Evolutionary conservation across 2,329 filamentous ascomycete genomes (phyloP), one percentile per base, ranked within the genome.

Genomic region (Zasmidium angulare): DNA sequence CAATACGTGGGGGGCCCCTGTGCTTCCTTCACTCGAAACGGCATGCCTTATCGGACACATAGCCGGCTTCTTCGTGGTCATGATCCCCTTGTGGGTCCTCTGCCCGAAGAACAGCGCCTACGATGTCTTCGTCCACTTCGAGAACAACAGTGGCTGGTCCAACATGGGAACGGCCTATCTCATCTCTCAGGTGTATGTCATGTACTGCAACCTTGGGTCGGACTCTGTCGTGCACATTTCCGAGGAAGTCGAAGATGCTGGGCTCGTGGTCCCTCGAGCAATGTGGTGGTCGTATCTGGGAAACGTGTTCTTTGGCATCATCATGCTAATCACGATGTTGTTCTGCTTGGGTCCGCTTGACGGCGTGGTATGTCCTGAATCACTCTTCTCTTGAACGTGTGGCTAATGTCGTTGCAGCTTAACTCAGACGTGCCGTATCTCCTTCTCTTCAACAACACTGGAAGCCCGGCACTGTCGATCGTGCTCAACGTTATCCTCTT

Each of bases 21-120:
- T 78, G 2, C 58, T 71, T 4, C 69, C 67, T 1, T 56, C 51
- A 11, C 58, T 71, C 46, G 82, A 84, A 67, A 78, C 76, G 0
- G 56, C 59, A 4, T 68, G 67, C 49, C 59, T 75, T 40, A 49
- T 69, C 40, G 62, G 66, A 4, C 71, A 74, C 57, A 49, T 70
- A 4, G 56, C 64, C 20, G 72, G 70, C 1, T 75, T 73, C 46
- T 53, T 75, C 50, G 65, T 69, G 14, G 68, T 72, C 22, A 51
- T 74, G 36, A 68, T 72, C n/a, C 67, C 66, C 2, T 60, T 73
- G 1, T 63, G 63, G 64, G 63, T 71, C 2, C 59, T 72, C 19
- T 67, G 66, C n/a, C 69, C 68, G 2, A 72, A 71, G 61, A 71
- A 72, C 61, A 62, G 59, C 46, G 65, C 71, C 21, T 50, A 62